Evolutionary conservation across 371 early-diverging fungal genomes (phyloP).

Genomic region (Mucor circinelloides): DNA sequence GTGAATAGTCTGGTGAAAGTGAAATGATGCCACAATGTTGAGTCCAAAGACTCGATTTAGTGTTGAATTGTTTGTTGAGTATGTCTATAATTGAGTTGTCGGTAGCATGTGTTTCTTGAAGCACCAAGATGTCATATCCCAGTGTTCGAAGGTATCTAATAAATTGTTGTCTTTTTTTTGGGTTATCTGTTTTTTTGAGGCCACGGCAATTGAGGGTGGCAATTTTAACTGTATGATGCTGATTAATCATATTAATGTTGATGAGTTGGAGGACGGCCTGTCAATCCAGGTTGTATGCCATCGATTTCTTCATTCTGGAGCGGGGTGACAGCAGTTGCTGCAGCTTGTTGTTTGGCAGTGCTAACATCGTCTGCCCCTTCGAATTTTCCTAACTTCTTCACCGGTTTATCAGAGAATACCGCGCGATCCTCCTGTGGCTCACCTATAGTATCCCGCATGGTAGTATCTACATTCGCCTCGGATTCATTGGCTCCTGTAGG

Average conservation of each 20-base stretch:
- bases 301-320: background rate
- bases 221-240: background rate
- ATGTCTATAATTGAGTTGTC: background rate
- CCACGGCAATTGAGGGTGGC: constrained; percentile 24
- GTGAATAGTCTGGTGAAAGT: background rate
- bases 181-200: constrained; percentile 1
- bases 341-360: too few species aligned
- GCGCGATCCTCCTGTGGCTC: too few species aligned
- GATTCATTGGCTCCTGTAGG: too few species aligned
- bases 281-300: background rate
- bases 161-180: background rate
- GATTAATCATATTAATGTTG: background rate
- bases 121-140: background rate
- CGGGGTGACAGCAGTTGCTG: too few species aligned
- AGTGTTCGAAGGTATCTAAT: background rate
- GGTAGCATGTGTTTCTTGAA: constrained; percentile 17
- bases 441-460: too few species aligned
- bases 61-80: background rate
- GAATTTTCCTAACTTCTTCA: too few species aligned
- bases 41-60: background rate
- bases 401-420: too few species aligned
- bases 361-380: too few species aligned
- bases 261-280: background rate
- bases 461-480: too few species aligned
- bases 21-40: background rate